These are phyloP conservation scores for Zygosaccharomyces sapae DNA, from an alignment of 1,139 yeast species.

Conservation along the genomic window DNA sequence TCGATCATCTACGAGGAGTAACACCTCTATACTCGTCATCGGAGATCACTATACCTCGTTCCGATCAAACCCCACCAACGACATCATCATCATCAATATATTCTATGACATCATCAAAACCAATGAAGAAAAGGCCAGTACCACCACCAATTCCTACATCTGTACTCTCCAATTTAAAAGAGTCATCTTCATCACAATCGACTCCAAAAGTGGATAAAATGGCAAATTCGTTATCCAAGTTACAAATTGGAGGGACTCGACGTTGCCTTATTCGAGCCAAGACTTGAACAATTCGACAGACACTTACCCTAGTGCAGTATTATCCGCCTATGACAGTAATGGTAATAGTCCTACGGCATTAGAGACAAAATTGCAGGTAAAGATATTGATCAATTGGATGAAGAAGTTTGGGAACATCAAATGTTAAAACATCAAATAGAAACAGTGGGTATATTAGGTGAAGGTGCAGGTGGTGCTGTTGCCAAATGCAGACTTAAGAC, in stretches of 20 bases:
- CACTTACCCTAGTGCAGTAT: conserved; percentile 26
- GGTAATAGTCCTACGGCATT: conserved; percentile 19
- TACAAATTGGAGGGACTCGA: conserved; percentile 1
- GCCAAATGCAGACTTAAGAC: conserved; percentile 60
- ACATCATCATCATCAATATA: conserved; percentile 16
- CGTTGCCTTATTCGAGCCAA: conserved; percentile 10
- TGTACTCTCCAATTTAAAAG: conserved; percentile 10
- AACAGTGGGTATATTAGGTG: conserved; percentile 72
- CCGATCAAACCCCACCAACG: conserved; percentile 10
- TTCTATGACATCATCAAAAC: conserved; percentile 12
- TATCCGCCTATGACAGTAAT: conserved; percentile 27
- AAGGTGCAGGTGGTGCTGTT: conserved; percentile 93
- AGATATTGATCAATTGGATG: conserved; percentile 58
- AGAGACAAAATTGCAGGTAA: conserved; percentile 17
- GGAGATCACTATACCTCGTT: conserved; percentile 7
- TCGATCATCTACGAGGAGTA: conserved; percentile 2
- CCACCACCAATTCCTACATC: conserved; percentile 31
- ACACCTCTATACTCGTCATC: conserved; percentile 11
- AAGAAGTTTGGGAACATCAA: conserved; percentile 70
- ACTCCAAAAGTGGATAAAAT: conserved; percentile 1
- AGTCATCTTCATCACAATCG: conserved; percentile 5
- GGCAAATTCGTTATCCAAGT: background rate
- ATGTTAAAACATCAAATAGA: conserved; percentile 56
- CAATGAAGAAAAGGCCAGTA: conserved; percentile 27
- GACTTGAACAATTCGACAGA: conserved; percentile 20